Evolutionary conservation across 2,329 filamentous ascomycete species (phyloP), one percentile per base, ranked within the genome.

Genomic region (Pseudocercospora vitis): DNA sequence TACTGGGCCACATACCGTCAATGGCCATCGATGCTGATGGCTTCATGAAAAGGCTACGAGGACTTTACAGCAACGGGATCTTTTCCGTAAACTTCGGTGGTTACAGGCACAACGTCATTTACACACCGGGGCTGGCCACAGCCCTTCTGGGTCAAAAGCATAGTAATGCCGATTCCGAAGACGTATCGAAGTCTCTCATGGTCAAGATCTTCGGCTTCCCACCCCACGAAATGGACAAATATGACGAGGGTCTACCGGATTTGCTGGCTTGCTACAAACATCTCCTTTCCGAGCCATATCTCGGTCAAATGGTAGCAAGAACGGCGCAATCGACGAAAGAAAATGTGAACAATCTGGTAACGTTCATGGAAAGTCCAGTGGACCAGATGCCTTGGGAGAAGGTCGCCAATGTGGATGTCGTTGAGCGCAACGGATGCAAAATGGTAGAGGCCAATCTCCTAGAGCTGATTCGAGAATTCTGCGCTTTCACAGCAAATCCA

Each of bases 311-410:
- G 55, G 66, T 77, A 1, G 60, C 66, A 3, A 54, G 58, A 11
- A 73, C 72, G 5, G 73, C 70, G 40, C 67, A 58, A 32, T 70
- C 69, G 52, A 68, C 78, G 4, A 70, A 78, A 55, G 65, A 69
- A 5, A 73, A 76, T 14, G 72, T 81, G 8, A 78, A 80, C 3
- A 78, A 81, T 49, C 67, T 87, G 28, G 76, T 86, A 32, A 82
- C 81, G 0, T 85, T 84, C 61, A 77, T 76, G 31, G 72, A 76
- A 6, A 84, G 81, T 14, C 71, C 77, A 2, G 81, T 87, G 19
- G 84, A 87, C 62, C 81, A 85, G 56, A 76, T 77, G 61, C 73
- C 74, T 2, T 87, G 84, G 84, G 84, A 87, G 64, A 77, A 81
- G 28, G 70, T 67, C n/a, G 76, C 73, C 14, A 68, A 74, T 7